Percentiles rank a stretch among this genome's conserved stretches.
These are phyloP conservation scores for Nematocida sp. DNA, from an alignment of 371 early-diverging fungal genomes.

Conservation along the genomic window DNA sequence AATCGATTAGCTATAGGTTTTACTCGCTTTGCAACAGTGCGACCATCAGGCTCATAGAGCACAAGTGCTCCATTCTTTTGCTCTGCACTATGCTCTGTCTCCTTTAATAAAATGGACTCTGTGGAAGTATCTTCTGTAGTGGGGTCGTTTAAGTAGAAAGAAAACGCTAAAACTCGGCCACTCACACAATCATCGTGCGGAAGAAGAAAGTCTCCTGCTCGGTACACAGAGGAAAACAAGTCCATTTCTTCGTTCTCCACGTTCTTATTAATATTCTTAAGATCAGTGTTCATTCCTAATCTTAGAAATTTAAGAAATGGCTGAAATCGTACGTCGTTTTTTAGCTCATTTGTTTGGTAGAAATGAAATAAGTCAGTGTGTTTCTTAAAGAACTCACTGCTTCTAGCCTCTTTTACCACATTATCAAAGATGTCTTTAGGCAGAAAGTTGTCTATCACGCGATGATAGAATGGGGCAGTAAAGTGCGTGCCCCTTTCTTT, in stretches of 20 bases:
- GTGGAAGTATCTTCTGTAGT: not conserved
- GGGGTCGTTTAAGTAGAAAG: conserved; percentile 67
- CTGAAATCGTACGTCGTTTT: conserved; percentile 32
- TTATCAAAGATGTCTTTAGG: conserved; percentile 22
- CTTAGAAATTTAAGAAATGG: conserved; percentile 58
- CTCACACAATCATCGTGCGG: conserved; percentile 70
- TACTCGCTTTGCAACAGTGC: conserved; percentile 58
- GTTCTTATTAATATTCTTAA: conserved; percentile 27
- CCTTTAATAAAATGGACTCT: not conserved
- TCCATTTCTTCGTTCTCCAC: conserved; percentile 38
- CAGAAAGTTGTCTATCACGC: conserved; percentile 55
- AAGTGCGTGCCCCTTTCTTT: not conserved
- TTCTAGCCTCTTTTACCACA: conserved; percentile 4
- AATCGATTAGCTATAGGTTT: conserved; percentile 64
- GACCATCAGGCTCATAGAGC: conserved; percentile 65
- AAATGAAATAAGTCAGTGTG: conserved; percentile 69
- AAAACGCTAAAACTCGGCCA: conserved; percentile 68
- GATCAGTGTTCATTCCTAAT: conserved; percentile 8
- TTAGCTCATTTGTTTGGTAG: conserved; percentile 68
- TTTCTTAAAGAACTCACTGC: conserved; percentile 52
- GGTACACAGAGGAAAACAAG: conserved; percentile 69
- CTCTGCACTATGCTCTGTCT: not conserved
- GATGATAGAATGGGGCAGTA: conserved; percentile 45
- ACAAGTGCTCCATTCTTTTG: conserved; percentile 59
- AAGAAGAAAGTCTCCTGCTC: conserved; percentile 66